A percentile compares a stretch with the other conserved stretches of the same genome.
These are phyloP conservation scores for Cucumis hystrix DNA, from an alignment of 306 rosid genomes.

Conservation along the genomic window DNA sequence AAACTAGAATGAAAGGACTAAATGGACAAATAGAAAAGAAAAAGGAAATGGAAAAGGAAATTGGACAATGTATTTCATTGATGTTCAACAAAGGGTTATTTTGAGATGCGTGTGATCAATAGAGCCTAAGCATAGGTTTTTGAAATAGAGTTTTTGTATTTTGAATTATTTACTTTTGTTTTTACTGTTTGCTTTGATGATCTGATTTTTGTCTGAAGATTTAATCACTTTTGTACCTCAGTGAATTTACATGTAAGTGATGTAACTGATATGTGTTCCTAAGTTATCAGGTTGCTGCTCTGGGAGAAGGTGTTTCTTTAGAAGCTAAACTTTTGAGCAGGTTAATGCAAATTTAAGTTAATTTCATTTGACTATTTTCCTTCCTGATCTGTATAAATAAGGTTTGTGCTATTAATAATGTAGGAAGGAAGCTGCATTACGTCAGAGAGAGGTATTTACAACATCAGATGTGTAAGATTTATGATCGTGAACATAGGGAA, in stretches of 20 bases:
- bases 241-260: background rate
- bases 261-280: background rate
- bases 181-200: background rate
- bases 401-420: conserved; percentile 14
- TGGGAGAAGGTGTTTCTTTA: conserved; percentile 90
- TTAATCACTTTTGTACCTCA: background rate
- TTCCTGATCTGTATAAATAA: conserved; percentile 12
- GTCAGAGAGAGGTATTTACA: conserved; percentile 69
- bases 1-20: background rate
- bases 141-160: background rate
- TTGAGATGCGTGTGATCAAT: background rate
- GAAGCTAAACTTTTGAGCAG: conserved; percentile 99
- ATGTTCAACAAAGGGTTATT: background rate
- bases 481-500: background rate
- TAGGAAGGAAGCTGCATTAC: conserved; percentile 90
- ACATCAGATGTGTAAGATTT: background rate
- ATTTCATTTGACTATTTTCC: conserved; percentile 14
- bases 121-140: background rate
- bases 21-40: background rate
- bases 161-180: background rate
- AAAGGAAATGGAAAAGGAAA: background rate
- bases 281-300: conserved; percentile 62
- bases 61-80: background rate
- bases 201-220: background rate
- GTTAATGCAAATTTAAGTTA: conserved; percentile 27